Evolutionary conservation across 225 moss, liverwort and hornwort genomes (phyloP), one percentile per base, ranked within the genome.

Genomic region (Rhytidiadelphus loreus): DNA sequence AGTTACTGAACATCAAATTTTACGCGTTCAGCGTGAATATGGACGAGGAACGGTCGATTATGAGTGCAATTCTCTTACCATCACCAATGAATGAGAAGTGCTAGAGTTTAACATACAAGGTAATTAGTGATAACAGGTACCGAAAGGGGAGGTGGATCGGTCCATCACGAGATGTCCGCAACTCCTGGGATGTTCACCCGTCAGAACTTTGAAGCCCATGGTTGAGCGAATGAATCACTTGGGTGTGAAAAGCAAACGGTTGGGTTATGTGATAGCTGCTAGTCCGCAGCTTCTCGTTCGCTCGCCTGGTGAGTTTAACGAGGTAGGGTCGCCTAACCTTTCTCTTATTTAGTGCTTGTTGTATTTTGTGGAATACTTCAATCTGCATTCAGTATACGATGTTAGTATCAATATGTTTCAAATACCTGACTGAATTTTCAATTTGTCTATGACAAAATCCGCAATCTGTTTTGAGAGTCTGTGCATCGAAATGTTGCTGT

Each of bases 101-200:
- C 57, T 58, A 80, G 88, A 86, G 57, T 73, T 73, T 87, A 87
- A 85, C 82, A 63, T 87, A 22, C n/a, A 26, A 88, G 80, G 80
- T 84, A 71, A 84, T 82, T 91, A 69, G 55, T 89, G 83, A 82
- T 70, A 83, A 60, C 91, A 99, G 99, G 96, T 99, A 75, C 96
- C 95, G 53, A 93, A 90, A 90, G 93, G 96, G 68, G 95, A 96
- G 76, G 92, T 99, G 22, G 96, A 99, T 92, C 91, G 93, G 81
- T 93, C 96, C 76, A 96, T 99, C 70, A 97, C 97, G 44, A 94
- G 86, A 75, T 99, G 93, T 85, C 99, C 99, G 8, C 96, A 96
- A 69, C 93, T 99, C 74, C 88, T 99, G 74, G 97, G 99, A 43
- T 93, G 97, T 88, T 97, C 96, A 41, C 77, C 93, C 32, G 81